phyloP scores from a whole-genome alignment of 129 eudicot genomes.

The Silybum marianum region DNA sequence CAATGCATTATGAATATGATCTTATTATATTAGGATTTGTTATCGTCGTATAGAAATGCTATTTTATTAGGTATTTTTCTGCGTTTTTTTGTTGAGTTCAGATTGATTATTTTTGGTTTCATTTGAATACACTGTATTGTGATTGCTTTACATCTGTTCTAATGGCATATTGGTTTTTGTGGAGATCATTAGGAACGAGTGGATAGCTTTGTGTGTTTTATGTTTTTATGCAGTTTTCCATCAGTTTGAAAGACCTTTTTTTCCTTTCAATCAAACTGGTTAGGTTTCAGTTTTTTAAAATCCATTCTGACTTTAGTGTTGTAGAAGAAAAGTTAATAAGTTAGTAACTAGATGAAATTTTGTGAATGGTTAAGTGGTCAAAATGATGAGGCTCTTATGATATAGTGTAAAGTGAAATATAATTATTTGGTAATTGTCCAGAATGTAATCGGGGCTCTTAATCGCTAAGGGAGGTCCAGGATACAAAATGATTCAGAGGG shows the following conservation, averaged over 20 bases:
- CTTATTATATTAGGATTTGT: not conserved
- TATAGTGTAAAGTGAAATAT: too few species aligned
- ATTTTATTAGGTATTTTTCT: not conserved
- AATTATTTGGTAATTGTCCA: too few species aligned
- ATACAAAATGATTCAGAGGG: too few species aligned
- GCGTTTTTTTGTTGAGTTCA: not conserved
- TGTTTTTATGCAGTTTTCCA: not conserved
- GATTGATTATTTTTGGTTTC: not conserved
- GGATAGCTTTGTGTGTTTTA: not conserved
- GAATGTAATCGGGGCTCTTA: too few species aligned
- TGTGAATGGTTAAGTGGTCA: not conserved
- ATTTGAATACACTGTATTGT: not conserved
- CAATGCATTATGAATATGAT: not conserved
- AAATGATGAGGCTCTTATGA: too few species aligned
- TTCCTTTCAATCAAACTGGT: not conserved
- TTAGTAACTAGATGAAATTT: not conserved
- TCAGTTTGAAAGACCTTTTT: not conserved
- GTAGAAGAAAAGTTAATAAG: not conserved
- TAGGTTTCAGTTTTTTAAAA: not conserved
- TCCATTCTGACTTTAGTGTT: not conserved
- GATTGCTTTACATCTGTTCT: slow-evolving; percentile 11
- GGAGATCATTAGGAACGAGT: not conserved
- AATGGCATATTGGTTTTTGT: not conserved
- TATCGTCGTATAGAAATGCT: not conserved
- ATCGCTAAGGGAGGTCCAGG: too few species aligned